These are phyloP conservation scores for Leptomonas pyrrhocoris DNA, from an alignment of 208 protist species.

Conservation along the genomic window DNA sequence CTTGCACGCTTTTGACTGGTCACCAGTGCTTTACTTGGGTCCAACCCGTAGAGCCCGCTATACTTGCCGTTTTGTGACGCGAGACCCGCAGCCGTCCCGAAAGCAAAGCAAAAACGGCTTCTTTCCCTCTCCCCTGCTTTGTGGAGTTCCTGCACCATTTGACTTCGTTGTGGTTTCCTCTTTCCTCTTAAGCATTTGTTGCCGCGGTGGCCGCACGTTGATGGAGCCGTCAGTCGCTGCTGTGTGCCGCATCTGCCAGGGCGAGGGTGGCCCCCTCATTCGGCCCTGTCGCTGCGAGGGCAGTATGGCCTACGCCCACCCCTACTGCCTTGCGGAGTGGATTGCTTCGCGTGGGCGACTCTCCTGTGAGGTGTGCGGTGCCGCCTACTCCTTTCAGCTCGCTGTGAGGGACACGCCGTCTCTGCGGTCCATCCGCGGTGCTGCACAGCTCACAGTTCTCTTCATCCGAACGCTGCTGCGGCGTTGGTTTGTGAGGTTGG, in stretches of 20 bases:
- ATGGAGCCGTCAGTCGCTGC: constrained; percentile 16
- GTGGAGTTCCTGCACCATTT: too few species aligned
- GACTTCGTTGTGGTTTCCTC: neutral
- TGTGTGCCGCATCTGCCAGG: constrained; percentile 30
- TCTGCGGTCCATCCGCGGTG: constrained; percentile 6
- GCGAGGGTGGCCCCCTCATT: constrained; percentile 16
- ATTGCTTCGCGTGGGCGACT: constrained; percentile 18
- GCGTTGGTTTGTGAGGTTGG: neutral
- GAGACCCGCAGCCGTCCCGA: too few species aligned
- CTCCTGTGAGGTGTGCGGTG: constrained; percentile 34
- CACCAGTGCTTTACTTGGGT: too few species aligned
- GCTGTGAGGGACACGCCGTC: constrained; percentile 12
- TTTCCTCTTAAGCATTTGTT: neutral
- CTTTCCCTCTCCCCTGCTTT: too few species aligned
- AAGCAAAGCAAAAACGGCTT: too few species aligned
- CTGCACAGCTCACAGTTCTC: constrained; percentile 1
- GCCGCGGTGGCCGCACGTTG: neutral
- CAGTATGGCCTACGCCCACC: constrained; percentile 34
- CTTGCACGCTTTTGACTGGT: too few species aligned
- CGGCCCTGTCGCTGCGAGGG: constrained; percentile 35
- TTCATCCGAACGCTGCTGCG: constrained; percentile 2
- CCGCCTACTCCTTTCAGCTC: constrained; percentile 24
- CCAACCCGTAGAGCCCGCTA: too few species aligned
- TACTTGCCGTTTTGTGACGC: too few species aligned
- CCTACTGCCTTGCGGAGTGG: constrained; percentile 39